These are phyloP conservation scores for Exsudoporus floridanus DNA, from an alignment of 1,284 basidiomycete species.

Conservation along the genomic window DNA sequence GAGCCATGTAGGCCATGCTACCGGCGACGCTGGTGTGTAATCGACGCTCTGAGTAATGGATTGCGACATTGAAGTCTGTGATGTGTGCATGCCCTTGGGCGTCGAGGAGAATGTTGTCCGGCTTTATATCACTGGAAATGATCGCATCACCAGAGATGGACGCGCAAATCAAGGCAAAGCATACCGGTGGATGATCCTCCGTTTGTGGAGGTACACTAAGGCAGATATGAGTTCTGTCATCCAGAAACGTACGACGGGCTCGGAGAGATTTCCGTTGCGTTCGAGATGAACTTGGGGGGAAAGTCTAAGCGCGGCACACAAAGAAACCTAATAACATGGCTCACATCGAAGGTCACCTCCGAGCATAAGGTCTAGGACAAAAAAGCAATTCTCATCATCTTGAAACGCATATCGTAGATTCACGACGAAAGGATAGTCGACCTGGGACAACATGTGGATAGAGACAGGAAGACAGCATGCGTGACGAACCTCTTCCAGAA, in stretches of 20 bases:
- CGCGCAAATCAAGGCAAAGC: conserved; percentile 21
- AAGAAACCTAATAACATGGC: conserved; percentile 33
- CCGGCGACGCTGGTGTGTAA: conserved; percentile 91
- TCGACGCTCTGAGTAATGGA: conserved; percentile 88
- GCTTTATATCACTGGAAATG: conserved; percentile 81
- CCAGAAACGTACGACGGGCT: conserved; percentile 87
- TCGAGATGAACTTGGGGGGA: conserved; percentile 78
- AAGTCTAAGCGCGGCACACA: conserved; percentile 4
- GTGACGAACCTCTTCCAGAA: conserved; percentile 79
- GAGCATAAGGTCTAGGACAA: conserved; percentile 95
- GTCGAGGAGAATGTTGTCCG: conserved; percentile 95
- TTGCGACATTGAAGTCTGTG: conserved; percentile 98
- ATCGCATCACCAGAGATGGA: conserved; percentile 31
- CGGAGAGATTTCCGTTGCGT: conserved; percentile 72
- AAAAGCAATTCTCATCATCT: conserved; percentile 97
- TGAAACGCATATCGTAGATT: conserved; percentile 97
- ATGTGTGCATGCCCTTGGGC: conserved; percentile 91
- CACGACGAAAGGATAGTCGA: conserved; percentile 93
- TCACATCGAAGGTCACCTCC: conserved; percentile 91
- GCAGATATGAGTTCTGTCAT: conserved; percentile 85
- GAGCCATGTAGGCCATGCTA: conserved; percentile 99
- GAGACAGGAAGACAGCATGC: conserved; percentile 17
- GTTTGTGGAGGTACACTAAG: conserved; percentile 85
- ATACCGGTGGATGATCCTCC: conserved; percentile 92
- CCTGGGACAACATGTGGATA: conserved; percentile 47